Conservation (phyloP, 345 rosid genomes). For the Leavenworthia alabamica region DNA sequence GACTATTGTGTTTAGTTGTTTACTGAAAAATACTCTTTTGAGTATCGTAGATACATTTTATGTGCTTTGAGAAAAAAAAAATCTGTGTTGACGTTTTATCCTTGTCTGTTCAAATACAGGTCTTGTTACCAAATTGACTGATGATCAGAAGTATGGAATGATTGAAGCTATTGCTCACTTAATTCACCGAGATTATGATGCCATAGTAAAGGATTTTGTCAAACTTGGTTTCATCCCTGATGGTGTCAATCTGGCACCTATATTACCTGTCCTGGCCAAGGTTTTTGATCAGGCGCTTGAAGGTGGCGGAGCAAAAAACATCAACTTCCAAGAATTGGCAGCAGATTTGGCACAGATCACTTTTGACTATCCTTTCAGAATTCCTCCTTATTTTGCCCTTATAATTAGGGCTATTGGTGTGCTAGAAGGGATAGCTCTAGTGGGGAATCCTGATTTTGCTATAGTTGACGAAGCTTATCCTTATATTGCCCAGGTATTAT, state of each 20-base stretch:
- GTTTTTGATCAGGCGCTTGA: slow-evolving; percentile 99
- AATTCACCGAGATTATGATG: slow-evolving; percentile 83
- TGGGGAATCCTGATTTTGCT: slow-evolving; percentile 92
- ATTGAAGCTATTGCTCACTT: slow-evolving; percentile 97
- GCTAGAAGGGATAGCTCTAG: slow-evolving; percentile 91
- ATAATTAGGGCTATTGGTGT: slow-evolving; percentile 96
- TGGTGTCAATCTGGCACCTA: slow-evolving; percentile 93
- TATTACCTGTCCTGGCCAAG: slow-evolving; percentile 86
- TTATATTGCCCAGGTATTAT: slow-evolving; percentile 82
- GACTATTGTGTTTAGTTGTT: background rate
- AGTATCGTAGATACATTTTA: background rate
- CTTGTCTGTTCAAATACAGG: slow-evolving; percentile 35
- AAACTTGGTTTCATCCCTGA: slow-evolving; percentile 90
- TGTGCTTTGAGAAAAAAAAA: background rate
- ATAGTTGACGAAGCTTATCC: slow-evolving; percentile 97
- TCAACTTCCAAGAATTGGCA: slow-evolving; percentile 94
- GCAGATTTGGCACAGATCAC: slow-evolving; percentile 94
- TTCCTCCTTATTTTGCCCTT: slow-evolving; percentile 95
- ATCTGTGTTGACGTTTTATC: background rate
- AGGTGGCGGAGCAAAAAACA: slow-evolving; percentile 93
- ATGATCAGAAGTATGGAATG: slow-evolving; percentile 99
- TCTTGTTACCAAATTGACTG: slow-evolving; percentile 82
- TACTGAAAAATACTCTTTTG: background rate
- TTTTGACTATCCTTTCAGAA: slow-evolving; percentile 94
- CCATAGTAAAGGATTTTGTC: slow-evolving; percentile 90